Base-by-base conservation (phyloP, 139 green algal genomes). In the Dunaliella primolecta region DNA sequence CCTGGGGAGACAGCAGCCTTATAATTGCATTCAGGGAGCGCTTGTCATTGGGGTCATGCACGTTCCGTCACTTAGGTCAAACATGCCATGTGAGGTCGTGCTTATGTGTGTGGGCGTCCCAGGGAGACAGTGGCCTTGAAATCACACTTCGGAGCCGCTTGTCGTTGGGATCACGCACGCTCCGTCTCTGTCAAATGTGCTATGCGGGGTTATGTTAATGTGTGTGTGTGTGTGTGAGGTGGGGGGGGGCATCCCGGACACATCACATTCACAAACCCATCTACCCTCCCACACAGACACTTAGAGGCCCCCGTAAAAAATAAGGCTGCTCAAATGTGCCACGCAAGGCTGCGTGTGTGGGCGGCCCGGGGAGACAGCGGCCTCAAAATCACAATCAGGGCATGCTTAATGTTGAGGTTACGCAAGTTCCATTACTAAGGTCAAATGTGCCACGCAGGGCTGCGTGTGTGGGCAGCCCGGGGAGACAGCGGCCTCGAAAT, bases 11-110 rank as follows among this genome's bases (percentile, higher is more conserved):
- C 1, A 80, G 70, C 1, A 72, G 82, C 27, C 78, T 36, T 36
- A 25, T 70, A 78, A 87, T 87, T 56, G 84, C 87, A 34, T 75
- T 85, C 2, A 82, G 29, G 0, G 87, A 84, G 3, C 87, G 82
- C 79, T 90, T 90, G 82, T 90, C 87, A 2, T 85, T 88, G 30
- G 84, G 84, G 30, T 80, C 78, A 0, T 76, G 36, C 71, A 36
- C 78, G n/a, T n/a, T n/a, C n/a, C n/a, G n/a, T n/a, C n/a, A n/a
- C n/a, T n/a, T n/a, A n/a, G n/a, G n/a, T n/a, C n/a, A n/a, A n/a
- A n/a, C n/a, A n/a, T n/a, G n/a, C n/a, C n/a, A n/a, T n/a, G n/a
- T n/a, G n/a, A n/a, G n/a, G n/a, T n/a, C n/a, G n/a, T n/a, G n/a
- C n/a, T n/a, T n/a, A n/a, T n/a, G 46, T 15, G 46, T 64, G 46